Evolutionary conservation across 1,139 yeast genomes (phyloP).

Genomic region (Hyphopichia pseudoburtonii): DNA sequence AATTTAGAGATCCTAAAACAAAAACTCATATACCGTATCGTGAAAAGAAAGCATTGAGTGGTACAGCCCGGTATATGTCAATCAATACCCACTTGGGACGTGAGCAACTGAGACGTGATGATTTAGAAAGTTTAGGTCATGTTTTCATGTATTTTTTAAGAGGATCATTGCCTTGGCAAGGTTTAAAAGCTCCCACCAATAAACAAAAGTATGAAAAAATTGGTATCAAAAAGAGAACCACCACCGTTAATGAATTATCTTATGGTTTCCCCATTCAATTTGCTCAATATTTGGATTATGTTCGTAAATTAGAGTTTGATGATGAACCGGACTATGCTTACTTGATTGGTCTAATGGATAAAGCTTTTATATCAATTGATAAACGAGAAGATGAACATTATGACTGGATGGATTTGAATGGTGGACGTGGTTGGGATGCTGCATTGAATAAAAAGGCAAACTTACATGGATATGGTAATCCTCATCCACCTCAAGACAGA

Average conservation of each 20-base stretch:
- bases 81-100: constrained; percentile 65
- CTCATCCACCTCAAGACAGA: constrained; percentile 51
- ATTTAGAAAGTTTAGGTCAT: constrained; percentile 62
- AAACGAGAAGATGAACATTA: constrained; percentile 61
- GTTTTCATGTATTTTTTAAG: constrained; percentile 62
- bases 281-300: constrained; percentile 73
- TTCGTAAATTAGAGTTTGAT: constrained; percentile 70
- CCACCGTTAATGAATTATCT: constrained; percentile 68
- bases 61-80: constrained; percentile 67
- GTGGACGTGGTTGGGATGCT: constrained; percentile 83
- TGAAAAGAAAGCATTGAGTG: constrained; percentile 62
- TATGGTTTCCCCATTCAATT: constrained; percentile 72
- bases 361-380: constrained; percentile 36
- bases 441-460: constrained; percentile 77
- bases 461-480: constrained; percentile 77
- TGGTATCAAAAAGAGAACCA: constrained; percentile 74
- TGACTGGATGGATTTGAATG: constrained; percentile 83
- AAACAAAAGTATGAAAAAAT: constrained; percentile 81
- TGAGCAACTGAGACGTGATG: constrained; percentile 65
- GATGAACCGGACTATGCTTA: constrained; percentile 75
- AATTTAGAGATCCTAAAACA: constrained; percentile 60
- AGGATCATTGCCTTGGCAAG: constrained; percentile 62
- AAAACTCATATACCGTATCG: constrained; percentile 61
- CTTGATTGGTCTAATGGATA: constrained; percentile 41
- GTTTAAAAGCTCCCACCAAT: constrained; percentile 72